A percentile compares a stretch with the other conserved stretches of the same genome.
phyloP scores from a whole-genome alignment of 2,329 filamentous ascomycete genomes.

The Delphinella strobiligena region DNA sequence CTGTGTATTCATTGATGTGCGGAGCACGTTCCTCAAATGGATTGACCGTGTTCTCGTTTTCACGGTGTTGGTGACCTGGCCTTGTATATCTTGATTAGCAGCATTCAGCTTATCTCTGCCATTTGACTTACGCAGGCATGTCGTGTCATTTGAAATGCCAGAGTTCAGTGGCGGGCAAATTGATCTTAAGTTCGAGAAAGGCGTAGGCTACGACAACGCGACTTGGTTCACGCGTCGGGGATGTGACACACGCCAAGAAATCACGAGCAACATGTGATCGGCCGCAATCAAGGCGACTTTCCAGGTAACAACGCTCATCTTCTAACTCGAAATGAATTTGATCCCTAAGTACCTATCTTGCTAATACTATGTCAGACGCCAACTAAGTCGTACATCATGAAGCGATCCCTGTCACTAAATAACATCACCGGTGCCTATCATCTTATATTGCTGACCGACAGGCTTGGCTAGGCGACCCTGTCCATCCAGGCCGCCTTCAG shows the following conservation, averaged over 20 bases:
- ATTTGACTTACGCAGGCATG: slow-evolving; percentile 11
- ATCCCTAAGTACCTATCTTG: too few species aligned
- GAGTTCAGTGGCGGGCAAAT: not conserved
- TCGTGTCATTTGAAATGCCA: slow-evolving; percentile 5
- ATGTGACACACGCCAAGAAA: not conserved
- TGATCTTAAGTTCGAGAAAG: not conserved
- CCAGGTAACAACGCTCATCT: too few species aligned
- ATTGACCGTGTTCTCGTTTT: slow-evolving; percentile 42
- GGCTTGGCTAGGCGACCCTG: too few species aligned
- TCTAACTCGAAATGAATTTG: too few species aligned
- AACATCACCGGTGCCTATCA: too few species aligned
- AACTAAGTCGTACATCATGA: too few species aligned
- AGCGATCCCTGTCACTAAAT: too few species aligned
- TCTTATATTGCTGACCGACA: too few species aligned
- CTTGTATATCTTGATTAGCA: slow-evolving; percentile 14
- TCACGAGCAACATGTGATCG: not conserved
- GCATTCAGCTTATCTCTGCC: not conserved
- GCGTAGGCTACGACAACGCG: not conserved
- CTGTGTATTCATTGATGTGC: slow-evolving; percentile 69
- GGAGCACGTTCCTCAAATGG: slow-evolving; percentile 66
- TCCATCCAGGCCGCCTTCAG: too few species aligned
- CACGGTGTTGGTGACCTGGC: slow-evolving; percentile 24
- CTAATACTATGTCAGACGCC: too few species aligned
- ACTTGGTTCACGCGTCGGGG: not conserved
- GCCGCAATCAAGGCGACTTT: not conserved